Evolutionary conservation across 441 rosid species (phyloP).

Genomic region (Jatropha podagrica): DNA sequence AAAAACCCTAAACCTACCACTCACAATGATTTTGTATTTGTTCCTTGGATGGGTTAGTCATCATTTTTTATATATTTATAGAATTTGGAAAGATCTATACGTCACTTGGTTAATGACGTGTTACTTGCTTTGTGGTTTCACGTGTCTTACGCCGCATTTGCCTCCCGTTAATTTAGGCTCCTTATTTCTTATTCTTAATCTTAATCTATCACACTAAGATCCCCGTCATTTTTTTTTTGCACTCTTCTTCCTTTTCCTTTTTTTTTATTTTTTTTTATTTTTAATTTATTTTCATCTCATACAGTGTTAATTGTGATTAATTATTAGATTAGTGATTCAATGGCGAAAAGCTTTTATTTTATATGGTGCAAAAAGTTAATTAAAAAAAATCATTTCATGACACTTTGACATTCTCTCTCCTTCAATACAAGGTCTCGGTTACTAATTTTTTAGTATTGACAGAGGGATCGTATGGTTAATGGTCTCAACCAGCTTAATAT

Average conservation of each 20-base stretch:
- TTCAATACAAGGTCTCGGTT: too few relatives aligned
- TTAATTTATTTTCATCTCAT: too few relatives aligned
- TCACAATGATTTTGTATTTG: conserved; percentile 33
- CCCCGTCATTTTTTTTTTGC: neutral
- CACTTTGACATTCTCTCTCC: too few relatives aligned
- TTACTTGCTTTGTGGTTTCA: conserved; percentile 29
- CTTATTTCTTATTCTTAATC: neutral
- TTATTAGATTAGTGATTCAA: too few relatives aligned
- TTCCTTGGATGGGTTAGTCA: conserved; percentile 27
- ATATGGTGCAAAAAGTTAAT: too few relatives aligned
- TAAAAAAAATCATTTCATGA: too few relatives aligned
- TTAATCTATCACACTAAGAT: neutral
- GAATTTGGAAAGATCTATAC: conserved; percentile 27
- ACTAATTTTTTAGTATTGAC: too few relatives aligned
- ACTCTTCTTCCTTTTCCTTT: neutral
- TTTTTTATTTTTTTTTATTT: too few relatives aligned
- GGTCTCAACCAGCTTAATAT: neutral
- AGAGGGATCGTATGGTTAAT: neutral
- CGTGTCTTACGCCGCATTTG: conserved; percentile 42
- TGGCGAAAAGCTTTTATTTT: too few relatives aligned
- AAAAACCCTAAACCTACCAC: conserved; percentile 40
- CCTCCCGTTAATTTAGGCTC: conserved; percentile 46
- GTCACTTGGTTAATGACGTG: conserved; percentile 44
- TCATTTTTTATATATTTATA: neutral
- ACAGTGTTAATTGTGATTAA: too few relatives aligned